phyloP scores from a whole-genome alignment of 805 yeast genomes.

The Grigorovia humatica region DNA sequence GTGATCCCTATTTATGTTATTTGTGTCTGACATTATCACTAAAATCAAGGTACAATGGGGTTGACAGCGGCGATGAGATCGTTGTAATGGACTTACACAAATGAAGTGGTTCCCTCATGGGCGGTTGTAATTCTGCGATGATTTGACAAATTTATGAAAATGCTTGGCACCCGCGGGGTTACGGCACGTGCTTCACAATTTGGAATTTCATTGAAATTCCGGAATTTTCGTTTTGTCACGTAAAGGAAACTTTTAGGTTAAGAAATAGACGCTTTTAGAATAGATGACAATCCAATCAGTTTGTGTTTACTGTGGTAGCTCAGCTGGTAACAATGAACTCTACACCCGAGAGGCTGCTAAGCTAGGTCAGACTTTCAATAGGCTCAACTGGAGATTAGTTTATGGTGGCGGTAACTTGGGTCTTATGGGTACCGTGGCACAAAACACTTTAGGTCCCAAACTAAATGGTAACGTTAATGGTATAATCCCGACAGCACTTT shows the following conservation, averaged over 20 bases:
- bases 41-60: neutral
- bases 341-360: constrained; percentile 46
- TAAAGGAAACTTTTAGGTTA: too few relatives aligned
- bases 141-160: neutral
- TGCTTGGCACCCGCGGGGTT: neutral
- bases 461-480: constrained; percentile 64
- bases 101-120: too few relatives aligned
- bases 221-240: too few relatives aligned
- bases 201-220: too few relatives aligned
- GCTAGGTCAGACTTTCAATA: constrained; percentile 50
- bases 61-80: neutral
- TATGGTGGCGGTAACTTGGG: constrained; percentile 91
- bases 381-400: constrained; percentile 57
- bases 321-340: constrained; percentile 47
- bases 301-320: constrained; percentile 84
- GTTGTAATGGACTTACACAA: too few relatives aligned
- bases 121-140: neutral
- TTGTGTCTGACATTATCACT: neutral
- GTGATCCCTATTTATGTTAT: neutral
- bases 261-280: neutral
- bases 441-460: constrained; percentile 40
- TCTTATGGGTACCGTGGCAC: constrained; percentile 68
- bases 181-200: neutral
- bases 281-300: constrained; percentile 32
- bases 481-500: constrained; percentile 75